Conservation (phyloP, 169 alveolate genomes). For the Plasmodium blacklocki region DNA sequence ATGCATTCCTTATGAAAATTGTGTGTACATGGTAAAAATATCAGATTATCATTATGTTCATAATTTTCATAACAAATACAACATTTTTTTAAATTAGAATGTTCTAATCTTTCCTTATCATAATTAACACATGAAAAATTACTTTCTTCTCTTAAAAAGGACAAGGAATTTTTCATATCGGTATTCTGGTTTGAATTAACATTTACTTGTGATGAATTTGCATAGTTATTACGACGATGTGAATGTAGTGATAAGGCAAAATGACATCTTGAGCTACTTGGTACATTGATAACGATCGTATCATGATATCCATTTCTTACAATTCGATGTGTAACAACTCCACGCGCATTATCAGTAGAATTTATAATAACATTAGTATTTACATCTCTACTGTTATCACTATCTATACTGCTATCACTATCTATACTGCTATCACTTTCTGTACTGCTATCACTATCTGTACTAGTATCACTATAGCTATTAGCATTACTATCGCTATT, state of each 20-base stretch:
- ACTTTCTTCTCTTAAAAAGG: constrained; percentile 32
- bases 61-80: constrained; percentile 71
- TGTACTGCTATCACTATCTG: constrained; percentile 7
- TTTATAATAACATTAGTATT: background rate
- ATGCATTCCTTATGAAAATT: constrained; percentile 60
- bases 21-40: constrained; percentile 65
- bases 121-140: constrained; percentile 36
- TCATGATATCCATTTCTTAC: background rate
- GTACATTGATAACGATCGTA: background rate
- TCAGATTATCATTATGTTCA: constrained; percentile 46
- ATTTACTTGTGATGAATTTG: constrained; percentile 10
- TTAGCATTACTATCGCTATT: background rate
- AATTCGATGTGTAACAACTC: background rate
- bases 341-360: background rate
- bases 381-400: background rate
- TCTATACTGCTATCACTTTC: background rate
- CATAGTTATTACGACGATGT: background rate
- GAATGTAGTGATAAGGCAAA: too few species aligned
- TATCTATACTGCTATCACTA: background rate
- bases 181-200: constrained; percentile 7
- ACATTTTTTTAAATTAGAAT: constrained; percentile 51
- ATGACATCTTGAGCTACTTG: background rate
- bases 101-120: constrained; percentile 37
- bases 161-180: background rate
- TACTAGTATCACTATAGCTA: background rate